Conservation (phyloP, 2,329 filamentous ascomycete species). For the Phialophora tarda region DNA sequence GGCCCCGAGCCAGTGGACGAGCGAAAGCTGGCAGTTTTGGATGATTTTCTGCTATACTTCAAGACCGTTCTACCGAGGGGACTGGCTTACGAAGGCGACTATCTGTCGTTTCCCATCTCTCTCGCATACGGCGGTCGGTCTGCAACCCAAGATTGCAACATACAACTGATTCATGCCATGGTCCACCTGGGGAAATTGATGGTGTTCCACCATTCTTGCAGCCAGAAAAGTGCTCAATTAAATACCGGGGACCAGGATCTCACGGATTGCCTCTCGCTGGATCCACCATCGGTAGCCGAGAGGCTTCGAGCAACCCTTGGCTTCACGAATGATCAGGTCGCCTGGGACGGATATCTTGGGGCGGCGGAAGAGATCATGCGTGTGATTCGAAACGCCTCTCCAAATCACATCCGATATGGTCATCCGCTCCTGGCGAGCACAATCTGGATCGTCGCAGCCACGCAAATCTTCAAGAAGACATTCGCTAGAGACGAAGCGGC, state of each 20-base stretch:
- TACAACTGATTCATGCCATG: constrained; percentile 15
- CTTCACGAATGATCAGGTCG: constrained; percentile 4
- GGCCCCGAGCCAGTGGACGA: not conserved
- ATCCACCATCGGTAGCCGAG: not conserved
- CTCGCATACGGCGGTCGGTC: constrained; percentile 1
- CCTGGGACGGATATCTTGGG: constrained; percentile 13
- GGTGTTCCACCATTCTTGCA: constrained; percentile 5
- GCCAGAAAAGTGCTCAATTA: not conserved
- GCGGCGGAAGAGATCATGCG: constrained; percentile 16
- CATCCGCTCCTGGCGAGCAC: constrained; percentile 18
- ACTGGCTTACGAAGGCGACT: constrained; percentile 12
- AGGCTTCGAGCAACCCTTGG: constrained; percentile 14
- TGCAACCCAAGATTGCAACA: constrained; percentile 1
- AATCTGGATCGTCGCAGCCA: constrained; percentile 17
- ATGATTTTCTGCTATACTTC: constrained; percentile 6
- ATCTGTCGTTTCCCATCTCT: constrained; percentile 12
- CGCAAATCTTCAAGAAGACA: constrained; percentile 12
- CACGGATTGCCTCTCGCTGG: not conserved
- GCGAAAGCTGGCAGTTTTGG: constrained; percentile 10
- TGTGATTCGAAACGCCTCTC: constrained; percentile 12
- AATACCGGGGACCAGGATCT: not conserved
- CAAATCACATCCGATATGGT: constrained; percentile 15
- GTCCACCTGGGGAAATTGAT: constrained; percentile 7
- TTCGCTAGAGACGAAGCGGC: constrained; percentile 4
- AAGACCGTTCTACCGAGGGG: constrained; percentile 9